A percentile compares a stretch with the other conserved stretches of the same genome.
These are phyloP conservation scores for Inga laurina DNA, from an alignment of 306 rosid genomes.

Conservation along the genomic window DNA sequence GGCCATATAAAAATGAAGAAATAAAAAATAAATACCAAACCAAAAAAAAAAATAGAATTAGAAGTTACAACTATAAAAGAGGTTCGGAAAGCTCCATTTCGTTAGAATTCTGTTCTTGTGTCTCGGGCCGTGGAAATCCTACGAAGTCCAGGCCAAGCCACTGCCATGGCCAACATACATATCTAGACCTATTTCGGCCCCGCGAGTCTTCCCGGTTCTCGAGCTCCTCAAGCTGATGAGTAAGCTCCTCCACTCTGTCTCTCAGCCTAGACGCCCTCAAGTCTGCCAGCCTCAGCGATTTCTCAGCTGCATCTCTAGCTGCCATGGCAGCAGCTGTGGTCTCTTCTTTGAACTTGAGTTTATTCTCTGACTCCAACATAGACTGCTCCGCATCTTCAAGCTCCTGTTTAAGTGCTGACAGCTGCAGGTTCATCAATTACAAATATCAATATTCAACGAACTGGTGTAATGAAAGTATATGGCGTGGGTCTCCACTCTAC, in stretches of 20 bases:
- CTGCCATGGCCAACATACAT: constrained; percentile 99
- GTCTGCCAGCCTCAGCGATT: constrained; percentile 86
- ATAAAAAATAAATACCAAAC: constrained; percentile 42
- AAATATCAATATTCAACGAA: constrained; percentile 27
- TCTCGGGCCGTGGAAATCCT: constrained; percentile 60
- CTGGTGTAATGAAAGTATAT: background rate
- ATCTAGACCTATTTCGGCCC: constrained; percentile 71
- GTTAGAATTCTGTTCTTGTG: constrained; percentile 60
- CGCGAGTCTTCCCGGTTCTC: constrained; percentile 76
- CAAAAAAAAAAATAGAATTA: constrained; percentile 27
- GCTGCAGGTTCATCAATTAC: constrained; percentile 53
- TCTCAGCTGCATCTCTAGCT: constrained; percentile 99
- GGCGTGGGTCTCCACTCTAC: background rate
- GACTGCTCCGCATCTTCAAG: constrained; percentile 89
- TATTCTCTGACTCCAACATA: constrained; percentile 76
- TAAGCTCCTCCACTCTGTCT: constrained; percentile 90
- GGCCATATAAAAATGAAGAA: constrained; percentile 43
- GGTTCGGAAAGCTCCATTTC: constrained; percentile 99
- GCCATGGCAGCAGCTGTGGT: constrained; percentile 97
- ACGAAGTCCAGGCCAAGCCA: constrained; percentile 96
- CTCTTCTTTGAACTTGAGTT: constrained; percentile 95
- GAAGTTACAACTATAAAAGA: constrained; percentile 50
- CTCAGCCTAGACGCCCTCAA: constrained; percentile 86
- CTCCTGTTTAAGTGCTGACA: constrained; percentile 72
- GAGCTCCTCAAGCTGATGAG: constrained; percentile 82